Percentiles rank a stretch among this genome's conserved stretches.
phyloP scores from a whole-genome alignment of 257 asterid genomes.

The Solanum bulbocastanum region DNA sequence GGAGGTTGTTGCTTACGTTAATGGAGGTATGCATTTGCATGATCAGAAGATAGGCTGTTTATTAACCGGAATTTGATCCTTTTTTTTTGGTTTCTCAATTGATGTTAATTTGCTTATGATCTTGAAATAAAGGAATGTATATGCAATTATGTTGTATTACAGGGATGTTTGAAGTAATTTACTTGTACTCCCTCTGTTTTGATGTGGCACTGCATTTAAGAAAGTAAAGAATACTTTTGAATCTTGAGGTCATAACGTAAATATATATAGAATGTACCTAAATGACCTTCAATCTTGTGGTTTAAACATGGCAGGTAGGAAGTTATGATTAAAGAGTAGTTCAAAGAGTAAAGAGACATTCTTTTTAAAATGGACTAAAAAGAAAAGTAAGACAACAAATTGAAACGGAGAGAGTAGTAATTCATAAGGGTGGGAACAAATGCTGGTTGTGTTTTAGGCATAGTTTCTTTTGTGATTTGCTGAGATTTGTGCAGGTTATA shows the following conservation, averaged over 20 bases:
- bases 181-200: not conserved
- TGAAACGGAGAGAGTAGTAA: not conserved
- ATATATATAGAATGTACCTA: not conserved
- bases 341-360: no score
- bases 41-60: not conserved
- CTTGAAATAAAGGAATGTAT: not conserved
- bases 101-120: not conserved
- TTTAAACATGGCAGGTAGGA: not conserved
- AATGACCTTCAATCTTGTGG: no score
- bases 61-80: not conserved
- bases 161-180: not conserved
- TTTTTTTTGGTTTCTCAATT: not conserved
- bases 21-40: constrained; percentile 63
- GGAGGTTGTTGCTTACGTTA: constrained; percentile 78
- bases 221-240: no score
- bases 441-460: not conserved
- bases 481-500: not conserved
- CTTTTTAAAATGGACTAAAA: not conserved
- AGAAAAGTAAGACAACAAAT: not conserved
- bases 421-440: not conserved
- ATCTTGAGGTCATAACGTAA: not conserved
- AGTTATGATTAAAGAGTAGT: not conserved
- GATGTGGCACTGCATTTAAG: not conserved
- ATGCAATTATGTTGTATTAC: not conserved
- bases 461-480: not conserved